Evolutionary conservation across 192 early-diverging fungal species (phyloP).

Genomic region (Backusella parvicylindrica): DNA sequence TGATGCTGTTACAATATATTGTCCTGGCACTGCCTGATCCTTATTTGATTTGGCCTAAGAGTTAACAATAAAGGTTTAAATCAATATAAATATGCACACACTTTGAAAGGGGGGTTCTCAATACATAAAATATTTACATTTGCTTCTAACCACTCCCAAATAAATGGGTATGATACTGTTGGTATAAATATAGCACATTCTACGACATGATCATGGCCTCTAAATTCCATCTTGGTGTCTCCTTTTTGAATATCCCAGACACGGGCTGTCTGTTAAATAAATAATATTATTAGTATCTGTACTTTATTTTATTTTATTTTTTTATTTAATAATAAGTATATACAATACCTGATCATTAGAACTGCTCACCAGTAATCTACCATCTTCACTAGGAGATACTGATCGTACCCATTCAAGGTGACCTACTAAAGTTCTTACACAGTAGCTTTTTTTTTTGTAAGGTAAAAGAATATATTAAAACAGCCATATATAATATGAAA

Average conservation of each 20-base stretch:
- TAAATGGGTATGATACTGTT: slow-evolving; percentile 51
- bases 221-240: slow-evolving; percentile 73
- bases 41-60: slow-evolving; percentile 34
- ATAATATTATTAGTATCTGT: not conserved
- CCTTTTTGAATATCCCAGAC: slow-evolving; percentile 76
- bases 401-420: slow-evolving; percentile 89
- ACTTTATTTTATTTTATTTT: not conserved
- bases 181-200: slow-evolving; percentile 90
- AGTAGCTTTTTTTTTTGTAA: slow-evolving; percentile 55
- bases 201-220: slow-evolving; percentile 95
- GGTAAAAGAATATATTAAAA: not conserved
- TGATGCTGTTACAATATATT: slow-evolving; percentile 79
- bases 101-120: not conserved
- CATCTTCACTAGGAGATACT: slow-evolving; percentile 67
- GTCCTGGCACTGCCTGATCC: slow-evolving; percentile 54
- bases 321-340: not conserved
- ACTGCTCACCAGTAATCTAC: slow-evolving; percentile 67
- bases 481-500: not conserved
- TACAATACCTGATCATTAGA: slow-evolving; percentile 79
- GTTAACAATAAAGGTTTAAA: not conserved
- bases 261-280: slow-evolving; percentile 60
- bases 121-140: slow-evolving; percentile 36
- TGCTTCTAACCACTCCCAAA: slow-evolving; percentile 69
- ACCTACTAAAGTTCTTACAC: slow-evolving; percentile 73
- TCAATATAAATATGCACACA: not conserved